Evolutionary conservation across 257 asterid species (phyloP).

Genomic region (Salvia hispanica): DNA sequence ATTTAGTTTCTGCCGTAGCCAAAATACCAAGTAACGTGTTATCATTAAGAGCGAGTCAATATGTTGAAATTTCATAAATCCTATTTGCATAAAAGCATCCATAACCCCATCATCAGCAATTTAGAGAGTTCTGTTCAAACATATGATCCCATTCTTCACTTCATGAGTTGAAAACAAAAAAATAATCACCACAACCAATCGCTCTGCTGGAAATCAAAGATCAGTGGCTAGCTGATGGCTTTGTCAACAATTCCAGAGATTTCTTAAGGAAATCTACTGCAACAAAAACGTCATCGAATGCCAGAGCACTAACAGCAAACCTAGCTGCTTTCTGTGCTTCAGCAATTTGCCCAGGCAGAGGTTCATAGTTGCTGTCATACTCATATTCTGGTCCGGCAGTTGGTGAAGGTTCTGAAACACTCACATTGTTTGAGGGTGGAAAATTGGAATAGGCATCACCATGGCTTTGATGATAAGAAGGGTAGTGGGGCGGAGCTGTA

Average conservation of each 20-base stretch:
- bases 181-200: too few species aligned
- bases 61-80: too few species aligned
- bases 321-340: slow-evolving; percentile 98
- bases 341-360: slow-evolving; percentile 76
- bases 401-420: slow-evolving; percentile 48
- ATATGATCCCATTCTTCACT: too few species aligned
- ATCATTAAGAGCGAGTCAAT: too few species aligned
- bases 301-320: slow-evolving; percentile 90
- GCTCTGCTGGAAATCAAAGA: too few species aligned
- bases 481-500: slow-evolving; percentile 63
- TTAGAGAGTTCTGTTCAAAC: too few species aligned
- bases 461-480: slow-evolving; percentile 69
- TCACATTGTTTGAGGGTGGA: slow-evolving; percentile 49
- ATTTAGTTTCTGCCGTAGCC: too few species aligned
- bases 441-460: slow-evolving; percentile 50
- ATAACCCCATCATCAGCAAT: too few species aligned
- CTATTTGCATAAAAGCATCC: too few species aligned
- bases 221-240: slow-evolving; percentile 70
- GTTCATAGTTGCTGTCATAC: slow-evolving; percentile 77
- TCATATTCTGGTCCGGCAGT: slow-evolving; percentile 42
- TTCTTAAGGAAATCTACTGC: slow-evolving; percentile 81
- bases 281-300: slow-evolving; percentile 75
- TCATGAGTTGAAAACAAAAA: too few species aligned
- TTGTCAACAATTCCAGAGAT: slow-evolving; percentile 81
- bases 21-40: too few species aligned